Base-by-base conservation (phyloP, 345 rosid species). In the Odontarrhena argentea region DNA sequence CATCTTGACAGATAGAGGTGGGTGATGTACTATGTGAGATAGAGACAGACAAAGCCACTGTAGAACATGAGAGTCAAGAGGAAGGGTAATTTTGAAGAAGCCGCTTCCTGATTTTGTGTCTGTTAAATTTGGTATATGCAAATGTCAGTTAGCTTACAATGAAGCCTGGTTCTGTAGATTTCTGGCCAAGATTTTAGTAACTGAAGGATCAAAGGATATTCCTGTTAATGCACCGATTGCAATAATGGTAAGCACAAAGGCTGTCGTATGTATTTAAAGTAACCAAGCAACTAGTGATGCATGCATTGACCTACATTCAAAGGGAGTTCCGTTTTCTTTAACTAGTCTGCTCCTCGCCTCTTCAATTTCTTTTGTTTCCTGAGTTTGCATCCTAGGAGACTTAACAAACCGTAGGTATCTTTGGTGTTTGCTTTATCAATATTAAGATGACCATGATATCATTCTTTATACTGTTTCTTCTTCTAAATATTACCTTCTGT, bases 21-120 rank as follows among this genome's bases (percentile, higher is more conserved):
- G 98, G 97, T 5, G 98, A 93, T 78, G 52, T 93, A 54, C 78
- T 90, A 32, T 93, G 98, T 55, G 96, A 93, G 68, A 88, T 93
- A 74, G 97, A 93, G 90, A 93, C 98, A 14, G 98, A 93, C 78
- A 93, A 93, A 83, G 97, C 97, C 18, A 93, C 98, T 11, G 78
- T 90, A 69, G 97, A 90, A 81, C 82, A 85, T 80, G 97, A 93
- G 82, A 70, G 91, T 73, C 98, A 90, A 71, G 98, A 93, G 75
- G 98, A 90, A 65, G 97, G 98, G 98, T 93, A 84, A 72, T 53
- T 60, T 60, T 48, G 14, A 55, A 32, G 32, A 65, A 46, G 9
- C 55, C 9, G 38, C 9, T 41, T 53, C 70, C 34, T 75, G 63
- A 45, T 60, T 66, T 38, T 44, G 1, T 55, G 55, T 54, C 32